A percentile compares a stretch with the other conserved stretches of the same genome.
Conservation (phyloP, 2,329 filamentous ascomycete genomes). For the Neoscytalidium dimidiatum region DNA sequence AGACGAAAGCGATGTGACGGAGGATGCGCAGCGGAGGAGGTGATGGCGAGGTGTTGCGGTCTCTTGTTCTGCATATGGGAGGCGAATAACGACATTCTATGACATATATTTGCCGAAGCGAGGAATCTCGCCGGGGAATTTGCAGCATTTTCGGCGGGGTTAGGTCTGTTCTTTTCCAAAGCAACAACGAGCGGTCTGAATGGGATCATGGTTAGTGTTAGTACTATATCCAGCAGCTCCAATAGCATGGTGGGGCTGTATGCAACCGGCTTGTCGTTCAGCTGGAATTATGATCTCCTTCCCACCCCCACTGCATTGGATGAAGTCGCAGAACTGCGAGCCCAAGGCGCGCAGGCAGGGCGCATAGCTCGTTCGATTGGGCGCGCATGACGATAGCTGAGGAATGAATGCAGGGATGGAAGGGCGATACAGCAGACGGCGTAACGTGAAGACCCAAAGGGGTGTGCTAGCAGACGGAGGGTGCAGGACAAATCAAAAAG, state of each 20-base stretch:
- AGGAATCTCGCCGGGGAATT: not conserved
- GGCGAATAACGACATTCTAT: constrained; percentile 1
- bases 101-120: not conserved
- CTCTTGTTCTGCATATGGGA: constrained; percentile 2
- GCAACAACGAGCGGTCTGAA: not conserved
- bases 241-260: not conserved
- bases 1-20: constrained; percentile 46
- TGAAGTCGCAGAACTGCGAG: not conserved
- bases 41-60: not conserved
- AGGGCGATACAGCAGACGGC: not conserved
- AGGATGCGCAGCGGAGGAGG: constrained; percentile 4
- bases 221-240: constrained; percentile 15
- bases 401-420: not conserved
- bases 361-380: not conserved
- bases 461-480: not conserved
- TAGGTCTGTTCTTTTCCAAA: not conserved
- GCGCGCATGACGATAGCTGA: not conserved
- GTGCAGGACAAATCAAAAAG: not conserved
- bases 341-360: not conserved
- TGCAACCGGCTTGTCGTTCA: constrained; percentile 10
- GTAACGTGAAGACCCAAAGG: not conserved
- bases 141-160: not conserved
- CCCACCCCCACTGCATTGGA: not conserved
- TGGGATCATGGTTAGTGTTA: not conserved
- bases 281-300: not conserved